These are phyloP conservation scores for Xylariaceae sp. DNA, from an alignment of 2,329 filamentous ascomycete genomes.

Conservation along the genomic window DNA sequence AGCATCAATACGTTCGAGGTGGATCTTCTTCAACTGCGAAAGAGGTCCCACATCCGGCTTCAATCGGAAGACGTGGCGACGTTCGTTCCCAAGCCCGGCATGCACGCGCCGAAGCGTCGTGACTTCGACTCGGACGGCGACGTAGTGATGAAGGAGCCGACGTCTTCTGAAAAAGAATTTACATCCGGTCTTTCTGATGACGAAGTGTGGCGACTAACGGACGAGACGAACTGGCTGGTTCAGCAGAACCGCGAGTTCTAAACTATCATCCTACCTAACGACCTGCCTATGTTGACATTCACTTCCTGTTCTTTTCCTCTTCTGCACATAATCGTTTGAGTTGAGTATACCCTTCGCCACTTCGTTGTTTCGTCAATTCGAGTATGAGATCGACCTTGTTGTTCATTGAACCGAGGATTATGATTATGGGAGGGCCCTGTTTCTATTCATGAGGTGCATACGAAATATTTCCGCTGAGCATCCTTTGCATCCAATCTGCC, in stretches of 20 bases:
- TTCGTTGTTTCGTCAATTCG: neutral
- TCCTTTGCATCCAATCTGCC: neutral
- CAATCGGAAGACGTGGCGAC: neutral
- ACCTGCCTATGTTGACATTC: neutral
- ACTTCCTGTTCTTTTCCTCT: conserved; percentile 1
- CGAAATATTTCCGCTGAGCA: neutral
- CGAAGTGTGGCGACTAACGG: conserved; percentile 29
- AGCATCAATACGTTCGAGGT: conserved; percentile 38
- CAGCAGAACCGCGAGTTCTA: conserved; percentile 18
- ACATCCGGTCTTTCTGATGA: conserved; percentile 19
- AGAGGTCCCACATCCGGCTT: conserved; percentile 3
- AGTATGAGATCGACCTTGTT: neutral
- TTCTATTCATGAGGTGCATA: neutral
- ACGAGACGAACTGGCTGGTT: conserved; percentile 27
- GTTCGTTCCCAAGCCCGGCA: conserved; percentile 3
- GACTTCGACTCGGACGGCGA: neutral
- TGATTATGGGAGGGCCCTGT: neutral
- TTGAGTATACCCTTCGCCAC: neutral
- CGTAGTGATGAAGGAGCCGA: neutral
- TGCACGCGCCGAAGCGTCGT: neutral
- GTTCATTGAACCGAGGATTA: neutral
- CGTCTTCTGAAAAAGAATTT: conserved; percentile 8
- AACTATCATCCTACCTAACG: neutral
- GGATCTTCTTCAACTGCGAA: conserved; percentile 33
- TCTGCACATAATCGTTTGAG: neutral